A percentile compares a stretch with the other conserved stretches of the same genome.
Evolutionary conservation across 805 yeast genomes (phyloP).

Genomic region (Zygoascus biomembranicola): DNA sequence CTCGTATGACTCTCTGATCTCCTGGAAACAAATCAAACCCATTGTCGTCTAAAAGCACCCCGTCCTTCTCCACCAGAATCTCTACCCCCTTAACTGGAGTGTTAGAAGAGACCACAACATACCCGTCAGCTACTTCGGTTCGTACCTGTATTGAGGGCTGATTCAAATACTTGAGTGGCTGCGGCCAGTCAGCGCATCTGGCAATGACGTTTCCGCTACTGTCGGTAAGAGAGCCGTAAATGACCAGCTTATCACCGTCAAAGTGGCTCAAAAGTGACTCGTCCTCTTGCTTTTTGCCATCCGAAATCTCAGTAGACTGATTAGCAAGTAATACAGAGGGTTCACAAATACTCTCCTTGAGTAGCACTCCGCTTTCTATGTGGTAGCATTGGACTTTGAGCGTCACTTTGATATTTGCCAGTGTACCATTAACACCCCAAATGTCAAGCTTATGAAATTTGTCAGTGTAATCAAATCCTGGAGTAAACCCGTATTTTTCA

Average conservation of each 20-base stretch:
- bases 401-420: slow-evolving; percentile 17
- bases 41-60: slow-evolving; percentile 33
- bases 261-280: slow-evolving; percentile 13
- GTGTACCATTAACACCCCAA: slow-evolving; percentile 35
- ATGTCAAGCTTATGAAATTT: slow-evolving; percentile 26
- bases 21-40: slow-evolving; percentile 44
- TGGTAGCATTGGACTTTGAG: slow-evolving; percentile 28
- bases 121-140: slow-evolving; percentile 20
- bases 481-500: slow-evolving; percentile 20
- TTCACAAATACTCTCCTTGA: slow-evolving; percentile 11
- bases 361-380: slow-evolving; percentile 28
- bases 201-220: slow-evolving; percentile 19
- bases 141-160: slow-evolving; percentile 26
- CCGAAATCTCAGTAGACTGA: slow-evolving; percentile 27
- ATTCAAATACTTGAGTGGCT: slow-evolving; percentile 35
- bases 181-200: slow-evolving; percentile 42
- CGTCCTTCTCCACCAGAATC: slow-evolving; percentile 19
- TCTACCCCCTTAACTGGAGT: slow-evolving; percentile 41
- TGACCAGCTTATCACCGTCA: slow-evolving; percentile 1
- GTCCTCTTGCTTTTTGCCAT: slow-evolving; percentile 10
- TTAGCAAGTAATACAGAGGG: slow-evolving; percentile 18
- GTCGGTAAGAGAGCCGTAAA: background rate
- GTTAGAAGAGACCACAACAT: slow-evolving; percentile 23
- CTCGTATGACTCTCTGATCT: slow-evolving; percentile 7
- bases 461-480: background rate